Percentiles rank a stretch among this genome's conserved stretches.
Conservation (phyloP, 1,284 basidiomycete genomes). For the Boletus sp. region DNA sequence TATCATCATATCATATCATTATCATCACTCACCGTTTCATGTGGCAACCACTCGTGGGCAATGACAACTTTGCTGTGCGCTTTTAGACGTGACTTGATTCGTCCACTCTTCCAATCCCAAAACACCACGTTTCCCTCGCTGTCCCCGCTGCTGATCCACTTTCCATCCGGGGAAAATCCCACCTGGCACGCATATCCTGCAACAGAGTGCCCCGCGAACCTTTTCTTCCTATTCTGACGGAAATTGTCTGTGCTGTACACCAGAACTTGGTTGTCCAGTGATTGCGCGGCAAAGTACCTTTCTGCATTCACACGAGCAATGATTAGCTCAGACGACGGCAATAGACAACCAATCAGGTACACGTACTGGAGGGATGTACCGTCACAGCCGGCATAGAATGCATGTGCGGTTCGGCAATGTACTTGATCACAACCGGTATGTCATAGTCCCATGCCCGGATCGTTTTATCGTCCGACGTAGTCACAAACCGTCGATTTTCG, state of each 20-base stretch:
- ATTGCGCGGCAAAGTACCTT: conserved; percentile 97
- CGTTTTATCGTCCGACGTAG: conserved; percentile 98
- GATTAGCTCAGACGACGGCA: neutral
- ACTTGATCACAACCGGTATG: conserved; percentile 98
- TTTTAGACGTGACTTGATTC: conserved; percentile 84
- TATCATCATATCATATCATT: conserved; percentile 6
- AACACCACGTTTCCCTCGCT: conserved; percentile 94
- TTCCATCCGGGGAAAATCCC: conserved; percentile 96
- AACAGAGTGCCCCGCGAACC: conserved; percentile 94
- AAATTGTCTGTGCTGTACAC: conserved; percentile 97
- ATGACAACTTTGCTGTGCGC: conserved; percentile 96
- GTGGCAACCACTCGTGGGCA: conserved; percentile 95
- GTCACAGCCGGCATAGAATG: conserved; percentile 99
- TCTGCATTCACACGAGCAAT: conserved; percentile 43
- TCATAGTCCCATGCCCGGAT: conserved; percentile 99
- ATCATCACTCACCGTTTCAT: conserved; percentile 80
- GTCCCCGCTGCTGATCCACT: conserved; percentile 95
- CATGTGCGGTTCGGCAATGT: conserved; percentile 99
- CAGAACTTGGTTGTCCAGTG: conserved; percentile 96
- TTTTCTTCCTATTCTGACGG: conserved; percentile 96
- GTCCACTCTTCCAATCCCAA: conserved; percentile 99
- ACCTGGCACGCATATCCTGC: conserved; percentile 97
- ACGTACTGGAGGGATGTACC: conserved; percentile 88
- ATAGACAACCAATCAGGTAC: conserved; percentile 34
- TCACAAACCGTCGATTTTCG: conserved; percentile 94